Base-by-base conservation (phyloP, 2,329 filamentous ascomycete species). In the Stachybotrys echinatus region DNA sequence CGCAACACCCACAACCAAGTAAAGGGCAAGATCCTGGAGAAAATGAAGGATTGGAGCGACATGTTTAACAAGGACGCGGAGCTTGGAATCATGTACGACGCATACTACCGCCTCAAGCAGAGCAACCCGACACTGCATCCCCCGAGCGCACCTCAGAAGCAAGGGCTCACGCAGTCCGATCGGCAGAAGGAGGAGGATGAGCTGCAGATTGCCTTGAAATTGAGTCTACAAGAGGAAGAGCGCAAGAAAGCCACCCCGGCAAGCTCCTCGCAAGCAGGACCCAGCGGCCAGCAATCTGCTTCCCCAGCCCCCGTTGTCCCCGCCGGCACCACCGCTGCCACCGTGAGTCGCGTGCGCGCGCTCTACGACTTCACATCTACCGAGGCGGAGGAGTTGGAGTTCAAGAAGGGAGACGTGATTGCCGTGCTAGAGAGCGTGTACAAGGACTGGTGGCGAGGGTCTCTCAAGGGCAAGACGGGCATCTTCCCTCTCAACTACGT, bases 381-480 rank as follows among this genome's bases (percentile, higher is more conserved):
- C 0, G 94, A 99, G 67, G 84, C 91, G 0, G 94, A 92, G 45
- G 94, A 99, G 73, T 76, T 99, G 54, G 91, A 95, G 59, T 99
- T 99, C 68, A 88, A 92, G 59, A 96, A 95, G 72, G 92, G 94
- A 23, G 94, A 99, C 65, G 87, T 97, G 39, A 99, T 99, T 67
- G 92, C 94, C 1, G 94, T 99, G 17, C 77, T 99, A 39, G 94
- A 97, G 70, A 96, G 92, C 2, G 94, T 97, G 2, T 99, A 95
- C 74, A 99, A 97, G 70, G 94, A 99, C 69, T 99, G 94, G 94
- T 99, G 94, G 94, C 92, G 95, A 60, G 94, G 94, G 2, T 95
- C 92, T 40, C 74, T 99, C 52, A 85, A 92, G 64, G 94, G 94
- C 19, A 90, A 96, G 69, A 96, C 91, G 6, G 94, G 94, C 59